Evolutionary conservation across 768 basidiomycete species (phyloP).

Genomic region (Suillus hirtellus): DNA sequence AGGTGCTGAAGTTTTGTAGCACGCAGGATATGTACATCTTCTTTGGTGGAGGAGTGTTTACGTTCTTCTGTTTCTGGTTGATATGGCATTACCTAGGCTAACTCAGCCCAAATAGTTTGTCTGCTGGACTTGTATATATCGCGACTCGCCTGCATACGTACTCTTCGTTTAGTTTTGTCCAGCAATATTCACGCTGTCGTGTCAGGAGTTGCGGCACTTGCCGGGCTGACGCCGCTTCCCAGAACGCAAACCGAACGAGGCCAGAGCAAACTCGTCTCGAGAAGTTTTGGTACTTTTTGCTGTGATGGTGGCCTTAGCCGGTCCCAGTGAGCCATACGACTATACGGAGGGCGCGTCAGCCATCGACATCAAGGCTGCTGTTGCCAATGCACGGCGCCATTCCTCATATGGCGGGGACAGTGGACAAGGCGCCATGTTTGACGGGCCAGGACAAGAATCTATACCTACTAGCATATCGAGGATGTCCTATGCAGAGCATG

Average conservation of each 20-base stretch:
- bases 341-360: slow-evolving; percentile 88
- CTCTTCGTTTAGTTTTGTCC: not conserved
- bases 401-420: slow-evolving; percentile 62
- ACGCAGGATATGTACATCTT: slow-evolving; percentile 97
- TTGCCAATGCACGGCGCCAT: slow-evolving; percentile 61
- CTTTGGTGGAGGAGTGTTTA: slow-evolving; percentile 77
- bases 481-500: slow-evolving; percentile 63
- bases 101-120: slow-evolving; percentile 3
- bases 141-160: slow-evolving; percentile 9
- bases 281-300: not conserved
- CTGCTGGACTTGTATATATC: not conserved
- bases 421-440: slow-evolving; percentile 70
- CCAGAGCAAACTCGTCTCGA: not conserved
- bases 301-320: slow-evolving; percentile 24
- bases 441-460: slow-evolving; percentile 62
- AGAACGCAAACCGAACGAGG: not conserved
- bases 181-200: not conserved
- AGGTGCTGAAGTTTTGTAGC: slow-evolving; percentile 41
- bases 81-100: slow-evolving; percentile 90
- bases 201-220: not conserved
- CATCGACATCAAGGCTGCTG: slow-evolving; percentile 65
- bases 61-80: slow-evolving; percentile 90
- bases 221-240: not conserved
- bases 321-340: slow-evolving; percentile 42
- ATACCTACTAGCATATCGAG: slow-evolving; percentile 80